Evolutionary conservation across 164 flowering plant genomes (phyloP).

Genomic region (Vitis cinerea): DNA sequence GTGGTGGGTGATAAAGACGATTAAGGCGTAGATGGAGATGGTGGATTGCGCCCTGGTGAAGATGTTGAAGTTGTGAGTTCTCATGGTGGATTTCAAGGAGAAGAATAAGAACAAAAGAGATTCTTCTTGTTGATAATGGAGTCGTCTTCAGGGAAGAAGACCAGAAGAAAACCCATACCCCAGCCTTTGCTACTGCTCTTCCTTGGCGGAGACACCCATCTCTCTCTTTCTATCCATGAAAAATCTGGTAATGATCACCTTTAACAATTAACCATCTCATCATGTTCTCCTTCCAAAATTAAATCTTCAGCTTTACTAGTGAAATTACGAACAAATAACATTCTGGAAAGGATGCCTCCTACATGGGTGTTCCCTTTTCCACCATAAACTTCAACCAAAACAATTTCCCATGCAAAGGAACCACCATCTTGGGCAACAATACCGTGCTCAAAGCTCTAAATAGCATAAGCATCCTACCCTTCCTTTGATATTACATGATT

Average conservation of each 20-base stretch:
- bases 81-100: neutral
- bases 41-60: constrained; percentile 69
- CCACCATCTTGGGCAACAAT: constrained; percentile 33
- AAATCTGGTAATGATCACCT: too few relatives aligned
- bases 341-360: too few relatives aligned
- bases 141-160: constrained; percentile 63
- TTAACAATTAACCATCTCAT: too few relatives aligned
- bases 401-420: constrained; percentile 60
- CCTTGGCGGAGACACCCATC: constrained; percentile 31
- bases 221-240: neutral
- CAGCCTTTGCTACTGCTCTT: constrained; percentile 23
- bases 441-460: constrained; percentile 54
- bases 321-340: too few relatives aligned
- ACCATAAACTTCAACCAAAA: constrained; percentile 27
- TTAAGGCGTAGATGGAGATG: constrained; percentile 59
- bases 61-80: constrained; percentile 20
- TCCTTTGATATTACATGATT: too few relatives aligned
- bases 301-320: too few relatives aligned
- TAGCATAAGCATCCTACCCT: constrained; percentile 47
- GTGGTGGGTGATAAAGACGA: constrained; percentile 55
- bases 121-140: constrained; percentile 18
- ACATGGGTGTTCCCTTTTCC: too few relatives aligned
- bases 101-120: constrained; percentile 11
- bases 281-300: too few relatives aligned
- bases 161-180: constrained; percentile 62